Conservation (phyloP, 1,284 basidiomycete genomes). For the Ceratobasidium theobromae region DNA sequence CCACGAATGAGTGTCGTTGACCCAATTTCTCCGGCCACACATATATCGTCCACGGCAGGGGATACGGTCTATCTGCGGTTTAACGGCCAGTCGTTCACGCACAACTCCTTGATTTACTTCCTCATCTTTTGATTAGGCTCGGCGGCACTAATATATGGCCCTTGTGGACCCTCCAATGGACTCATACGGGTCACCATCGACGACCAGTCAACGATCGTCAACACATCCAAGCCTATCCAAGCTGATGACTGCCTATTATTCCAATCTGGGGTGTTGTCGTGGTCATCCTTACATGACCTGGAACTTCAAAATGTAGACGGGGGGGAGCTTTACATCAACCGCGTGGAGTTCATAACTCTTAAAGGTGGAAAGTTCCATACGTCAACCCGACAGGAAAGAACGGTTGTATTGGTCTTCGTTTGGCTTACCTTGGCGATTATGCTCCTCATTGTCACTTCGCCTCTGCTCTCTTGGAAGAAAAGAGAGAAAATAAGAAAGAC, state of each 20-base stretch:
- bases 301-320: neutral
- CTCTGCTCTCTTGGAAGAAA: too few species aligned
- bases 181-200: neutral
- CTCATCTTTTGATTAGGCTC: slow-evolving; percentile 1
- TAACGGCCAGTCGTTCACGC: neutral
- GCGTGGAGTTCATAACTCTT: slow-evolving; percentile 7
- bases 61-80: neutral
- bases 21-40: neutral
- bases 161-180: neutral
- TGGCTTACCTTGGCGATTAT: too few species aligned
- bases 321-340: neutral
- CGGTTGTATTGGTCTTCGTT: too few species aligned
- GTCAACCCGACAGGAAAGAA: too few species aligned
- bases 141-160: slow-evolving; percentile 2
- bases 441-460: too few species aligned
- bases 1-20: neutral
- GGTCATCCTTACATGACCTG: neutral
- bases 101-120: neutral
- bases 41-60: neutral
- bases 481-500: too few species aligned
- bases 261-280: neutral
- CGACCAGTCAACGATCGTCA: neutral
- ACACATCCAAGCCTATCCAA: slow-evolving; percentile 5
- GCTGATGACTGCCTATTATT: slow-evolving; percentile 6
- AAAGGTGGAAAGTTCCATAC: too few species aligned